Evolutionary conservation across 176 grass and related monocot species (phyloP).

Genomic region (Cocos nucifera): DNA sequence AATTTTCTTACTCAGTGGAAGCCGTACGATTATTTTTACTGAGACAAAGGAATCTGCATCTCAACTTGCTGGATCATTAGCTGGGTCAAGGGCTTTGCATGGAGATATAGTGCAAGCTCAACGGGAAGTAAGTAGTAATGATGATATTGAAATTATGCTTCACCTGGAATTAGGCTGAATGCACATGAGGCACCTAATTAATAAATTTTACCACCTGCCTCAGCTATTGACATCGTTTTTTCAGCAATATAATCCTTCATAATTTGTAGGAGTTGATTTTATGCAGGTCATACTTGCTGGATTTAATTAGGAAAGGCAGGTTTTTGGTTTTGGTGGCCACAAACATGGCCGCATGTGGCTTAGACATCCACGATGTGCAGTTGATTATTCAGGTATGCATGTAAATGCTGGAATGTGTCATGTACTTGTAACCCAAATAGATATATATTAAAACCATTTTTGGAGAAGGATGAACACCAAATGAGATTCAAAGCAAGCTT

Average conservation of each 20-base stretch:
- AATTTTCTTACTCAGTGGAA: constrained; percentile 42
- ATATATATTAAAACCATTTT: no score
- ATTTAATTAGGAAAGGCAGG: constrained; percentile 75
- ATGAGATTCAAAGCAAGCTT: no score
- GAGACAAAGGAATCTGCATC: constrained; percentile 83
- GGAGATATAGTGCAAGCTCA: constrained; percentile 84
- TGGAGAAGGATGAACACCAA: no score
- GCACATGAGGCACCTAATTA: no score
- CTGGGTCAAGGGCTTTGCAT: constrained; percentile 85
- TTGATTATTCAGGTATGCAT: constrained; percentile 85
- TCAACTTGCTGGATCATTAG: constrained; percentile 57
- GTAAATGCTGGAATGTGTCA: not conserved
- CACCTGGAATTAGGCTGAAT: no score
- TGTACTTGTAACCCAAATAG: not conserved
- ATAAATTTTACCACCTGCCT: no score
- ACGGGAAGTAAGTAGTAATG: constrained; percentile 65
- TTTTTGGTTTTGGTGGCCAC: constrained; percentile 93
- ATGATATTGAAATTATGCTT: not conserved
- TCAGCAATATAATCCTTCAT: not conserved
- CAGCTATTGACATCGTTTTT: no score
- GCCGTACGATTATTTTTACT: constrained; percentile 89
- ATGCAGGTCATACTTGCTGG: constrained; percentile 83
- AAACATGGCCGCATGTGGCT: constrained; percentile 87
- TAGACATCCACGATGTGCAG: constrained; percentile 94
- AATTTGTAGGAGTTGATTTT: constrained; percentile 6